phyloP scores from a whole-genome alignment of 192 early-diverging fungal genomes.

The Funneliformis geosporum region DNA sequence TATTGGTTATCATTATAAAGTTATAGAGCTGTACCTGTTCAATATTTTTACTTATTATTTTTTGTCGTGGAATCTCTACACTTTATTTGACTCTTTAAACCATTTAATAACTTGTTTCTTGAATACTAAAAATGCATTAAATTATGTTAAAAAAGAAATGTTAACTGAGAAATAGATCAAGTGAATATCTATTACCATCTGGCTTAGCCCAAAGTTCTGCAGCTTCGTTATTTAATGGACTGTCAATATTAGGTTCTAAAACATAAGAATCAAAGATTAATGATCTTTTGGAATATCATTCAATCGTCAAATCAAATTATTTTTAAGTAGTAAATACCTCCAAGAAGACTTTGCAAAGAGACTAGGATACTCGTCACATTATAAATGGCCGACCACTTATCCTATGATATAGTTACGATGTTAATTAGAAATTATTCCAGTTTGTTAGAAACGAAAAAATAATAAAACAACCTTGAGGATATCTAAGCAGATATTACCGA shows the following conservation, averaged over 20 bases:
- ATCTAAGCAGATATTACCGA: background rate
- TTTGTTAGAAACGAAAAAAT: background rate
- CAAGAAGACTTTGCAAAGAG: background rate
- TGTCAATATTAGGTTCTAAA: background rate
- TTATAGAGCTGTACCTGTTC: background rate
- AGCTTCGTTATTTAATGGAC: background rate
- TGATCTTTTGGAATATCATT: too few species aligned
- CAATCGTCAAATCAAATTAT: background rate
- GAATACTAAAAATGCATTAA: background rate
- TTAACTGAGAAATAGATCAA: background rate
- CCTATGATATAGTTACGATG: background rate
- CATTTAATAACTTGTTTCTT: background rate
- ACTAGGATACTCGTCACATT: background rate
- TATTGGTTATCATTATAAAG: background rate
- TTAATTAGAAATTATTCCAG: background rate
- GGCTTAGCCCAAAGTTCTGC: background rate
- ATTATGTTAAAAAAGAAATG: background rate
- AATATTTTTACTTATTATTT: background rate
- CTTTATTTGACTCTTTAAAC: background rate
- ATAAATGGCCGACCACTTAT: background rate
- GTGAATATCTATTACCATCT: background rate
- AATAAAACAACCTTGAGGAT: background rate
- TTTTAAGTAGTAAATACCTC: background rate
- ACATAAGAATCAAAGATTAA: background rate
- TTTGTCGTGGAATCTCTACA: background rate